A percentile compares a stretch with the other conserved stretches of the same genome.
These are phyloP conservation scores for Cercospora brassicicola DNA, from an alignment of 2,329 filamentous ascomycete genomes.

Conservation along the genomic window DNA sequence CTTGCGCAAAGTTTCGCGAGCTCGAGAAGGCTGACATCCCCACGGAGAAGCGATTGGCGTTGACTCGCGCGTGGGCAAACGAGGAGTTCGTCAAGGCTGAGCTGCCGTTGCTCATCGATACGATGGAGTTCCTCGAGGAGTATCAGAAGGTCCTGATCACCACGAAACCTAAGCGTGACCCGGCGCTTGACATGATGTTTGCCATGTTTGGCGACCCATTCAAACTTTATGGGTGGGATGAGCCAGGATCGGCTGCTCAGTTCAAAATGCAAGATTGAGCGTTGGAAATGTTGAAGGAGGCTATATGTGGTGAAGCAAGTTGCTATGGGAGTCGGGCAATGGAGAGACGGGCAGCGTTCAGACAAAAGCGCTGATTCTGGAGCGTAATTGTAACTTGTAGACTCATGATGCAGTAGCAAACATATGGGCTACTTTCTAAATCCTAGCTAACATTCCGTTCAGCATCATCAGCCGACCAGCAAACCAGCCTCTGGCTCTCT, in stretches of 20 bases:
- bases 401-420: too few relatives aligned
- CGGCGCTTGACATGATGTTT: background rate
- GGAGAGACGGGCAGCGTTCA: background rate
- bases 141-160: background rate
- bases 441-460: too few relatives aligned
- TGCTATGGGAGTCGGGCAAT: background rate
- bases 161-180: background rate
- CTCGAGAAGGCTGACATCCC: background rate
- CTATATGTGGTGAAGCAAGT: background rate
- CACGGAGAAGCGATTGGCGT: background rate
- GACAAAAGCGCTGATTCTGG: background rate
- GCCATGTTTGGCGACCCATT: background rate
- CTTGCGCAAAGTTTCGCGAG: background rate
- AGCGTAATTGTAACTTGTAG: too few relatives aligned
- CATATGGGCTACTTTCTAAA: too few relatives aligned
- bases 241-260: background rate
- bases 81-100: background rate
- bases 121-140: background rate
- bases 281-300: background rate
- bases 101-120: background rate
- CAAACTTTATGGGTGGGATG: background rate
- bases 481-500: too few relatives aligned
- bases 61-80: background rate
- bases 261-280: background rate
- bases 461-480: too few relatives aligned